These are phyloP conservation scores for Lactifluus pinguis DNA, from an alignment of 768 basidiomycete genomes.

Conservation along the genomic window DNA sequence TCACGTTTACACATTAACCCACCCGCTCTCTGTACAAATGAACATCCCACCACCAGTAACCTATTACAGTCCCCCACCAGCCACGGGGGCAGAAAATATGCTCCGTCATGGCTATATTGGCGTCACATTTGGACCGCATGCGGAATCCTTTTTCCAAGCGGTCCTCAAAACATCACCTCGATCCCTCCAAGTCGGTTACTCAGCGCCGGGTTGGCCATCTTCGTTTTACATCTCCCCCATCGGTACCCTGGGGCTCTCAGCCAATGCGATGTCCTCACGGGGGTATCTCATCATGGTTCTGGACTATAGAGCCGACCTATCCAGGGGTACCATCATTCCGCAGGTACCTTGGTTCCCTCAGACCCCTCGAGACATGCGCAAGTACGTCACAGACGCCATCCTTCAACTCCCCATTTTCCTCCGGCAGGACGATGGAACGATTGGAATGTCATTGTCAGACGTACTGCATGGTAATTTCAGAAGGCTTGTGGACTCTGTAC, in stretches of 20 bases:
- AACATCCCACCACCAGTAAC: not conserved
- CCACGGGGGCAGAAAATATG: constrained; percentile 12
- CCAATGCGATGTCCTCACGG: constrained; percentile 13
- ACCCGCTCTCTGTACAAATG: not conserved
- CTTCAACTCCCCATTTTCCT: constrained; percentile 19
- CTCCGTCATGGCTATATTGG: constrained; percentile 10
- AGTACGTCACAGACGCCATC: constrained; percentile 16
- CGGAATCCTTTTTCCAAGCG: constrained; percentile 6
- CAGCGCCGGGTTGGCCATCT: constrained; percentile 13
- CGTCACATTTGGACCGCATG: not conserved
- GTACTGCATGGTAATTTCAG: constrained; percentile 15
- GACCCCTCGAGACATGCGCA: constrained; percentile 13
- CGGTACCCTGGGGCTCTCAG: not conserved
- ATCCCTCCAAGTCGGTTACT: constrained; percentile 9
- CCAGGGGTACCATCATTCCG: constrained; percentile 11
- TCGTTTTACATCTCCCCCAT: constrained; percentile 9
- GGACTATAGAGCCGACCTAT: constrained; percentile 10
- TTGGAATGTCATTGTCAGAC: constrained; percentile 16
- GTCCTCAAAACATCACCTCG: constrained; percentile 9
- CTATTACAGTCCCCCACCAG: not conserved
- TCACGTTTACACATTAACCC: too few species aligned
- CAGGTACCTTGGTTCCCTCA: constrained; percentile 17
- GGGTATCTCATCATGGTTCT: constrained; percentile 15
- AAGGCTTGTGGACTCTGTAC: constrained; percentile 10
- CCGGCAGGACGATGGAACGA: constrained; percentile 14